Evolutionary conservation across 2,329 filamentous ascomycete genomes (phyloP), one percentile per base, ranked within the genome.

Genomic region (Fusarium floridanum): DNA sequence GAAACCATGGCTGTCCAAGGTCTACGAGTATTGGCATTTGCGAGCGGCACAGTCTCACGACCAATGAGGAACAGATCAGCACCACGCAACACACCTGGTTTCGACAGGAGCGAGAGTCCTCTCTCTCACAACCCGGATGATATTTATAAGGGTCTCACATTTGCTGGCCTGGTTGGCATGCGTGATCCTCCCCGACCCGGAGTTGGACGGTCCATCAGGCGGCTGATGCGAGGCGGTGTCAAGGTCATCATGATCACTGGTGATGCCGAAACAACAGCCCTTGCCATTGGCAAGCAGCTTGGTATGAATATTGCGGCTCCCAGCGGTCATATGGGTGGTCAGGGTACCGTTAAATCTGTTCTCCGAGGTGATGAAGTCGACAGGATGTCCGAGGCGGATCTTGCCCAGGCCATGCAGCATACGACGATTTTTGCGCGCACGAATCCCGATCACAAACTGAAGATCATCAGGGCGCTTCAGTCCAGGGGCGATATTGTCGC

Each of bases 211-310:
- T 95, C 96, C 7, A 98, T 99, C 76, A 90, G 94, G 76, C 92
- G 93, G 71, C 86, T 99, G 65, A 96, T 98, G 92, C 91, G 95
- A 59, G 97, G 97, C 64, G 96, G 96, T 43, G 97, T 99, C 72
- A 97, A 95, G 82, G 94, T 99, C 57, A 97, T 99, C 77, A 99
- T 99, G 97, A 98, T 99, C 76, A 99, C 97, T 11, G 97, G 97
- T 68, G 97, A 99, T 82, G 95, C 97, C 17, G 95, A 98, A 82
- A 95, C 95, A 1, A 99, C 97, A 4, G 97, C 97, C 3, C 88
- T 98, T 55, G 97, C 97, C 1, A 98, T 99, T 81, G 97, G 94
- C 34, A 94, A 90, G 83, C 96, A 98, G 80, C 88, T 99, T n/a
- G 97, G 97, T 45, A 99, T 99, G 94, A 91, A 92, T 3, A 90